Base-by-base conservation (phyloP, 441 rosid genomes). In the Iberis amara region DNA sequence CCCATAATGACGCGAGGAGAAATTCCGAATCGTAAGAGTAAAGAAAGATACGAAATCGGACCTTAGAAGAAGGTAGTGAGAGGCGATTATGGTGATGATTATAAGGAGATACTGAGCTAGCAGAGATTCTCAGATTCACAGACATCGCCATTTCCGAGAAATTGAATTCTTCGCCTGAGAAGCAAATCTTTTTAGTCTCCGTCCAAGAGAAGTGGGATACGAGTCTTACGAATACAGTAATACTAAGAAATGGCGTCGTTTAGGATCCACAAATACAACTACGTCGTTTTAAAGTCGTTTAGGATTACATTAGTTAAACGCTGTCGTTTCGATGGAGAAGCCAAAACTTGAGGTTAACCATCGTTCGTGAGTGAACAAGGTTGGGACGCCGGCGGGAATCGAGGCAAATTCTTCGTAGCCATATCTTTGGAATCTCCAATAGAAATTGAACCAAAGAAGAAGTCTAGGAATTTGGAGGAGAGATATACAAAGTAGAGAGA, bases 111-210 rank as follows among this genome's bases (percentile, higher is more conserved):
- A 72, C 80, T 33, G 81, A 62, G 5, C 79, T 73, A 1, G 95
- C 85, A 31, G 89, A 78, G 55, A 91, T 75, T 62, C 83, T 82
- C 52, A 91, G 76, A 76, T 77, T 79, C 71, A 86, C 96, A 12
- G 77, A 76, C 39, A 80, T 75, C 52, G 85, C 80, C 96, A 87
- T 91, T 73, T 44, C 39, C 59, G 53, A 54, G 53, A 43, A 55
- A 7, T 3, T 54, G 48, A 32, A 54, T 36, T 27, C 49, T 24
- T 59, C 61, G 66, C 65, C 61, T 10, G 62, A 54, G 61, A 59
- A 40, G 27, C 33, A 39, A 59, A 39, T 46, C 55, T 58, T 51
- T 12, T 56, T n/a, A n/a, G 62, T 39, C 49, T 52, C 50, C 11
- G 45, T 27, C 15, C 41, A 57, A 50, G 52, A 47, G 35, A 31